phyloP scores from a whole-genome alignment of 2,329 filamentous ascomycete species.

The Triangularia verruculosa region DNA sequence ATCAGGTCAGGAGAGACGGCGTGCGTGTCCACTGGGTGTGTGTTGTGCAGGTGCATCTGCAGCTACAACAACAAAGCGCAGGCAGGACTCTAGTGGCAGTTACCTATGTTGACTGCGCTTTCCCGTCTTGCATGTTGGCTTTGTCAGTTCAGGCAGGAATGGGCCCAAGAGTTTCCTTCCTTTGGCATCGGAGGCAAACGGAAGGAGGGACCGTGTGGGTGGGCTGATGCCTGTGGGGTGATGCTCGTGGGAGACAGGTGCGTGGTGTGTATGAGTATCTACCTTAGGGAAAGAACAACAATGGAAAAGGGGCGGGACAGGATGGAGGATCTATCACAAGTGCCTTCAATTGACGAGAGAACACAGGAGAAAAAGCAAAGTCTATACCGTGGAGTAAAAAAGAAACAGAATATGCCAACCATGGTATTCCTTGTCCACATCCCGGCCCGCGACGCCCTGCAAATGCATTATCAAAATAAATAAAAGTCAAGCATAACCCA shows the following conservation, averaged over 20 bases:
- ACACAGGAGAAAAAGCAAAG: conserved; percentile 16
- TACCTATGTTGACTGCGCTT: conserved; percentile 12
- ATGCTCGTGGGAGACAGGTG: neutral
- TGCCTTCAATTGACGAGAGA: neutral
- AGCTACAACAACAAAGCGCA: neutral
- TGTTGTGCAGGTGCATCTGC: neutral
- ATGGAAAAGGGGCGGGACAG: too few relatives aligned
- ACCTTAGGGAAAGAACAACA: too few relatives aligned
- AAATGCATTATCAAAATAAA: conserved; percentile 26
- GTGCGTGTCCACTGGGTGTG: too few relatives aligned
- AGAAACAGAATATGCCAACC: conserved; percentile 26
- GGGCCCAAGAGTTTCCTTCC: conserved; percentile 12
- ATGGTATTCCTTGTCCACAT: conserved; percentile 29
- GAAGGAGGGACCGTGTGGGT: neutral
- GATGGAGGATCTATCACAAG: too few relatives aligned
- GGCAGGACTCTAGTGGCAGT: neutral
- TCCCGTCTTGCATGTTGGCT: conserved; percentile 17
- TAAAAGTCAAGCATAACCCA: conserved; percentile 8
- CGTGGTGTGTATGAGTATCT: too few relatives aligned
- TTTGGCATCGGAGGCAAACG: conserved; percentile 3
- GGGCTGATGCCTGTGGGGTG: too few relatives aligned
- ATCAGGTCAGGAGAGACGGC: neutral
- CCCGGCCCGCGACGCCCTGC: conserved; percentile 27
- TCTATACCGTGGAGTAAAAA: conserved; percentile 24
- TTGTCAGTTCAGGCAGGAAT: conserved; percentile 4